Conservation (phyloP, 352 stramenopile species). For the Phytopythium oedochilum region DNA sequence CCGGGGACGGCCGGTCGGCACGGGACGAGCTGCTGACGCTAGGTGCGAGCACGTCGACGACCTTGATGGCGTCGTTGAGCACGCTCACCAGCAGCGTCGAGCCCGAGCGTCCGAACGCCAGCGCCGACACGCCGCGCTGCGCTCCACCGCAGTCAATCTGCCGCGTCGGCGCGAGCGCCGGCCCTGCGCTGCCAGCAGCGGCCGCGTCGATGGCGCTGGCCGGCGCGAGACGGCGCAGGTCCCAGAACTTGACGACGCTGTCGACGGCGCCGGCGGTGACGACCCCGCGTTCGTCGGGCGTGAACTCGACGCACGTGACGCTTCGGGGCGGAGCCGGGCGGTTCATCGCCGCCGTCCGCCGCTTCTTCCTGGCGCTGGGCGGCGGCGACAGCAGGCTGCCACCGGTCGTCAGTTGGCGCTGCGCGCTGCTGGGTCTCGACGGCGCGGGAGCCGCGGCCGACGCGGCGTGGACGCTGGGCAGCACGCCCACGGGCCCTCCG, state of each 20-base stretch:
- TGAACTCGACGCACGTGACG: slow-evolving; percentile 73
- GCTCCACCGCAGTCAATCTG: slow-evolving; percentile 36
- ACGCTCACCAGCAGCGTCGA: slow-evolving; percentile 55
- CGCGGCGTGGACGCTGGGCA: slow-evolving; percentile 35
- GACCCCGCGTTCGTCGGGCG: slow-evolving; percentile 29
- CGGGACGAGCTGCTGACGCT: slow-evolving; percentile 1
- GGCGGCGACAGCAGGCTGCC: slow-evolving; percentile 27
- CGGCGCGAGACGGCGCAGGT: slow-evolving; percentile 35
- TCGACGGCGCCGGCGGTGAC: slow-evolving; percentile 55
- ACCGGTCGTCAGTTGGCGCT: background rate
- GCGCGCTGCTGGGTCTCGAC: background rate
- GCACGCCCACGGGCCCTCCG: slow-evolving; percentile 13
- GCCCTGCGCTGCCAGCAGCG: background rate
- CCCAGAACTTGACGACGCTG: slow-evolving; percentile 67
- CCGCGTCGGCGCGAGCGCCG: slow-evolving; percentile 14
- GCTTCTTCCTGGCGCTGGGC: slow-evolving; percentile 21
- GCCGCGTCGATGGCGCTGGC: background rate
- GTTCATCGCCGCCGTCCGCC: slow-evolving; percentile 1
- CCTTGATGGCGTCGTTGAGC: slow-evolving; percentile 47
- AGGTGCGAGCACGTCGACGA: slow-evolving; percentile 34
- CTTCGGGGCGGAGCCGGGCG: slow-evolving; percentile 28
- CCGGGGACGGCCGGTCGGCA: background rate
- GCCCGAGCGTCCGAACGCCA: slow-evolving; percentile 27
- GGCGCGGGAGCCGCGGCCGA: slow-evolving; percentile 6
- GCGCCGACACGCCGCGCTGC: slow-evolving; percentile 53